Evolutionary conservation across 345 rosid species (phyloP).

Genomic region (Populus simonii): DNA sequence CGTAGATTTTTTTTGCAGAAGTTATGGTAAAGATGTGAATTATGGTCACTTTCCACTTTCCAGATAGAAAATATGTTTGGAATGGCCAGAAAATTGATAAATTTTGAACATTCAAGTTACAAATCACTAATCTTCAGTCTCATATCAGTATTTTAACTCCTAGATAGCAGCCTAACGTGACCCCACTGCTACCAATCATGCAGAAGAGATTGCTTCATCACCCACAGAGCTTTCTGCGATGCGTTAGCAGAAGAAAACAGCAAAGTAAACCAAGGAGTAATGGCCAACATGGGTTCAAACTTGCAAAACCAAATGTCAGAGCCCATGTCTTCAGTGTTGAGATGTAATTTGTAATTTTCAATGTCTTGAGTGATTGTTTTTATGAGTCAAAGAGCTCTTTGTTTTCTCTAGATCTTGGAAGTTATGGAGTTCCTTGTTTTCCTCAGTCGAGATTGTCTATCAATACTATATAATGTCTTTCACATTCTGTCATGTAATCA

Average conservation of each 20-base stretch:
- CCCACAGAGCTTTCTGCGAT: slow-evolving; percentile 73
- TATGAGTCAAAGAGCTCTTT: too few species aligned
- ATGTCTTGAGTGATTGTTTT: too few species aligned
- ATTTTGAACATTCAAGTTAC: not conserved
- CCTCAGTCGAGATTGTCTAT: not conserved
- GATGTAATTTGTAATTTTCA: too few species aligned
- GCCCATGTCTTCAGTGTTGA: slow-evolving; percentile 26
- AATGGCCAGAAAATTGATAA: slow-evolving; percentile 37
- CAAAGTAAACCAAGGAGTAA: slow-evolving; percentile 59
- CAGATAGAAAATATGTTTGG: not conserved
- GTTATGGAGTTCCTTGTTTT: too few species aligned
- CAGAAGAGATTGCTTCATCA: slow-evolving; percentile 70
- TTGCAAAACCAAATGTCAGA: slow-evolving; percentile 46
- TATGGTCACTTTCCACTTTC: slow-evolving; percentile 3
- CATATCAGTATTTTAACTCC: not conserved
- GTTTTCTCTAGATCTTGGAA: too few species aligned
- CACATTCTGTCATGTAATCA: not conserved
- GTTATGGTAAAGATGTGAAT: not conserved
- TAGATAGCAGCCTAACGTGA: slow-evolving; percentile 6
- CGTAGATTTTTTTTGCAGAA: too few species aligned
- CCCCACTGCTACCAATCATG: slow-evolving; percentile 13
- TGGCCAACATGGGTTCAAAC: slow-evolving; percentile 28
- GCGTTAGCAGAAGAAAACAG: slow-evolving; percentile 72
- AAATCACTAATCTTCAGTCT: not conserved
- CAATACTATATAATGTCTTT: not conserved